Evolutionary conservation across 768 basidiomycete genomes (phyloP).

Genomic region (Mycena sanguinolenta): DNA sequence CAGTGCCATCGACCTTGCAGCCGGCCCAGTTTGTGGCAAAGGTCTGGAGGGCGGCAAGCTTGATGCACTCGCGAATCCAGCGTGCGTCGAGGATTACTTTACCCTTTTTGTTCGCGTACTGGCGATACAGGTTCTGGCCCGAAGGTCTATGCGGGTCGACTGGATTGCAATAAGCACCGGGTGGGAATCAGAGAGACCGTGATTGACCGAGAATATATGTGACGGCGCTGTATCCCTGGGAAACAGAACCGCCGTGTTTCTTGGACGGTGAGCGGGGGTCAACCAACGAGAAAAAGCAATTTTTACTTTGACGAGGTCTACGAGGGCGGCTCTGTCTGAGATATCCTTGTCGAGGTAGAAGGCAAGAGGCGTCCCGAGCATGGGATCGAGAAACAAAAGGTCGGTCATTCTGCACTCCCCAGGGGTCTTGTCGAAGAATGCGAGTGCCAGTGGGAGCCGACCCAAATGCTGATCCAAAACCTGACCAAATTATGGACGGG

Average conservation of each 20-base stretch:
- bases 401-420: too few relatives aligned
- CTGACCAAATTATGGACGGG: too few relatives aligned
- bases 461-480: too few relatives aligned
- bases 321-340: constrained; percentile 72
- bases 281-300: not conserved
- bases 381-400: constrained; percentile 89
- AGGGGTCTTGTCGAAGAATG: not conserved
- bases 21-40: constrained; percentile 84
- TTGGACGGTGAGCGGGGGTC: constrained; percentile 44
- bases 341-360: constrained; percentile 89
- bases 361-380: constrained; percentile 81
- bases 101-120: constrained; percentile 83
- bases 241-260: constrained; percentile 84
- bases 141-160: constrained; percentile 85
- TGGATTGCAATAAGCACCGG: constrained; percentile 47
- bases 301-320: constrained; percentile 77
- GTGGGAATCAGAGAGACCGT: constrained; percentile 19
- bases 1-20: constrained; percentile 83
- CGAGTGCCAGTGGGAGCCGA: too few relatives aligned
- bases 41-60: constrained; percentile 76
- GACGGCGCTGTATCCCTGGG: constrained; percentile 83
- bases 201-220: constrained; percentile 82
- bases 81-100: constrained; percentile 81
- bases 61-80: constrained; percentile 86
- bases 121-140: constrained; percentile 85